Base-by-base conservation (phyloP, 768 basidiomycete genomes). In the Guyanaporus albipodus region DNA sequence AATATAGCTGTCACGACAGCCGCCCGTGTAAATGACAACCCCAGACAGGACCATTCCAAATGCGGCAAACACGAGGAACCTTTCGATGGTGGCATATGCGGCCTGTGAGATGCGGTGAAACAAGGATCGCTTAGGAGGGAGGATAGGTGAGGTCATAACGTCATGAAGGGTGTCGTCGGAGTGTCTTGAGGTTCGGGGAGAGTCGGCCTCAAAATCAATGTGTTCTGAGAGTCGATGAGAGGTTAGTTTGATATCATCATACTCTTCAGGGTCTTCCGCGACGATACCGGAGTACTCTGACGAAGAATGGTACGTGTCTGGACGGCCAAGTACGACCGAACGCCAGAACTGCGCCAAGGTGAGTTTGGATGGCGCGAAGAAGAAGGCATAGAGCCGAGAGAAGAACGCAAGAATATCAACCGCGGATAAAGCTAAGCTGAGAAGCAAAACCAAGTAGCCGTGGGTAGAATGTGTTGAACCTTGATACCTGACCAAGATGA, bases 21-120 rank as follows among this genome's bases (percentile, higher is more conserved):
- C 85, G 12, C 93, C 94, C 2, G 89, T 86, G 64, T 95, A 98
- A 8, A 83, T 72, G 10, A 84, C 79, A 26, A 91, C 73, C 0
- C 94, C 94, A 1, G 78, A 75, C 22, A 90, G 52, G 12, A 83
- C 49, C 58, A 83, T 76, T 22, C 71, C 76, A 41, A 86, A 84
- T 4, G 78, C 94, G 12, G 85, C 80, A 39, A 91, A 68, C 12
- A 96, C 76, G 9, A 93, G 73, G 10, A 60, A 56, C 29, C 86
- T 70, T 61, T 92, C 86, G 12, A 77, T 44, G 5, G 77, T 73
- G 3, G 73, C 74, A 46, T 85, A 85, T 3, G 62, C 63, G 7
- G 56, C 66, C n/a, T 66, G 67, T 17, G 75, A 74, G n/a, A 82
- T 57, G 32, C 74, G 73, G 24, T 54, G 61, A 10, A 75, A 43